phyloP scores from a whole-genome alignment of 2,329 filamentous ascomycete species.

The Simplicillium sp. region DNA sequence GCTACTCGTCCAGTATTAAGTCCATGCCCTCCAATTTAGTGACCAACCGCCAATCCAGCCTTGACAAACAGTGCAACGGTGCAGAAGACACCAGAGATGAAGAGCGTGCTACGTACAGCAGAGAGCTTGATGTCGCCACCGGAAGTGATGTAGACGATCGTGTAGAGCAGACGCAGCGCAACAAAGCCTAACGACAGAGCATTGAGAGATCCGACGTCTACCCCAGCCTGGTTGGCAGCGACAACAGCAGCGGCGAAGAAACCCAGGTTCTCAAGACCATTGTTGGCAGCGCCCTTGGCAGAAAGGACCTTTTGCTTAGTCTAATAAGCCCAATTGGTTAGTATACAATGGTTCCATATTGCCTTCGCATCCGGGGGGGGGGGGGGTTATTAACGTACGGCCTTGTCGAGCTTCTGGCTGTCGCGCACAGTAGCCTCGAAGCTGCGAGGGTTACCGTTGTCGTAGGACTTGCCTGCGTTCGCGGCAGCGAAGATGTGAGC shows the following conservation, averaged over 20 bases:
- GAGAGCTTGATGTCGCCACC: slow-evolving; percentile 28
- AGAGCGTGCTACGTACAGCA: slow-evolving; percentile 26
- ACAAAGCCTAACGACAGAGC: slow-evolving; percentile 28
- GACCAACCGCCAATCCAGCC: slow-evolving; percentile 22
- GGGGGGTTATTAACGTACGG: slow-evolving; percentile 14
- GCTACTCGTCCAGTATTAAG: no score
- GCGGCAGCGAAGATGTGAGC: slow-evolving; percentile 15
- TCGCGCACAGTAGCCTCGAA: slow-evolving; percentile 19
- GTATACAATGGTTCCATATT: no score
- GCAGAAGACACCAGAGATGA: slow-evolving; percentile 22
- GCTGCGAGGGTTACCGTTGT: slow-evolving; percentile 27
- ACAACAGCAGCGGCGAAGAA: slow-evolving; percentile 32
- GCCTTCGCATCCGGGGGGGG: no score
- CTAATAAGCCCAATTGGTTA: slow-evolving; percentile 13
- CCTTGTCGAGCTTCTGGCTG: slow-evolving; percentile 19
- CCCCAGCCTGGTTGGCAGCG: slow-evolving; percentile 34
- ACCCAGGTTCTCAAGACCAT: slow-evolving; percentile 34
- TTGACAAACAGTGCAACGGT: slow-evolving; percentile 28
- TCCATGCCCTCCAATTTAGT: slow-evolving; percentile 1
- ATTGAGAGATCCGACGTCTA: slow-evolving; percentile 28
- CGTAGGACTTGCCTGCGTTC: slow-evolving; percentile 21
- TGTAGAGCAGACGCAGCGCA: slow-evolving; percentile 27
- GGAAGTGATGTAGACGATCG: slow-evolving; percentile 31
- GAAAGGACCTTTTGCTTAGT: slow-evolving; percentile 45
- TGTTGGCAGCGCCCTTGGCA: slow-evolving; percentile 37